These are phyloP conservation scores for Trichoderma orchidacearum DNA, from an alignment of 495 filamentous ascomycete species.

Conservation along the genomic window DNA sequence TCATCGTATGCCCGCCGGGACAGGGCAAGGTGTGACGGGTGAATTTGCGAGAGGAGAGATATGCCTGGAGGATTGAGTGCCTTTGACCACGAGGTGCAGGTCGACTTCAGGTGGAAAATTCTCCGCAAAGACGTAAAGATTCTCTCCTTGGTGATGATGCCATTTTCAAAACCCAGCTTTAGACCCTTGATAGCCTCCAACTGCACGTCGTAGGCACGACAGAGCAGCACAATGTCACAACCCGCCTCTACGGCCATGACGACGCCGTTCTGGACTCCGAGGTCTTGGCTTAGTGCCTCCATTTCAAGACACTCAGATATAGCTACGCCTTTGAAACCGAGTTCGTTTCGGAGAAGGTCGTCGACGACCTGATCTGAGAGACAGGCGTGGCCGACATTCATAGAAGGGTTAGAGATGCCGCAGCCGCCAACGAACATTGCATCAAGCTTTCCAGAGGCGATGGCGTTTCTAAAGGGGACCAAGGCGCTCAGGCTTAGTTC, in stretches of 20 bases:
- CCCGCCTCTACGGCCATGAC: conserved; percentile 92
- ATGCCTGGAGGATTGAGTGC: conserved; percentile 70
- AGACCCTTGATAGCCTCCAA: conserved; percentile 76
- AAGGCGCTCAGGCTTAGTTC: conserved; percentile 73
- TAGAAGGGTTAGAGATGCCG: conserved; percentile 70
- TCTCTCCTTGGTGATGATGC: conserved; percentile 61
- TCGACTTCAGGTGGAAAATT: conserved; percentile 60
- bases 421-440: conserved; percentile 90
- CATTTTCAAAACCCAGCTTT: conserved; percentile 74
- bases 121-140: conserved; percentile 61
- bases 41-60: conserved; percentile 56
- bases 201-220: conserved; percentile 72
- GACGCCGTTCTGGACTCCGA: conserved; percentile 81
- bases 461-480: conserved; percentile 77
- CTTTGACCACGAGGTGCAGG: conserved; percentile 71
- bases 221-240: conserved; percentile 75
- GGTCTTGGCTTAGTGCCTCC: conserved; percentile 82
- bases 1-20: conserved; percentile 73
- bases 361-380: conserved; percentile 84
- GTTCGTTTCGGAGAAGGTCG: conserved; percentile 63
- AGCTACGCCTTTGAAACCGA: conserved; percentile 81
- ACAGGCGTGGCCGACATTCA: conserved; percentile 87
- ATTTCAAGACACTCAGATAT: conserved; percentile 92
- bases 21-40: conserved; percentile 61
- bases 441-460: conserved; percentile 61